Base-by-base conservation (phyloP, 345 rosid species). In the Populus euphratica region DNA sequence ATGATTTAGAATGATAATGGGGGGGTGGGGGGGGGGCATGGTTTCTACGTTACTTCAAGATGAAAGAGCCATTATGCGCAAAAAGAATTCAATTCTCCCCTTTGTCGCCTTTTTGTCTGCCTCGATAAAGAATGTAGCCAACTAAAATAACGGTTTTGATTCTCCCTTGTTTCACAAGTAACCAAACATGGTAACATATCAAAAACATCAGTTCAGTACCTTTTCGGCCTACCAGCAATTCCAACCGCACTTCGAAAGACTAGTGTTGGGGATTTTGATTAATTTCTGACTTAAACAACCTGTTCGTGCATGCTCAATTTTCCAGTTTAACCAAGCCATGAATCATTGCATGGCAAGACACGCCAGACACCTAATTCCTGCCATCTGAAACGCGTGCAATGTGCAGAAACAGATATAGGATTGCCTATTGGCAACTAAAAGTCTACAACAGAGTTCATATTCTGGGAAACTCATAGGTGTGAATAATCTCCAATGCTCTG, bases 11-110 rank as follows among this genome's bases (percentile, higher is more conserved):
- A 43, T 35, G 49, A 73, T 39, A 67, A 54, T 56, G 77, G 75
- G 68, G 73, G 36, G 36, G 75, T 78, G 77, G 81, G 66, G 77
- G 75, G 68, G 73, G 36, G 36, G 75, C 80, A 79, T 83, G 66
- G 74, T 70, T 74, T 79, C 81, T 23, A 83, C 83, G 86, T 74
- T 77, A 66, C 83, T 81, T 81, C 69, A 68, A 76, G n/a, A 56
- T 54, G 67, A 80, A 78, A 80, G 59, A 36, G 39, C 27, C 35
- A 69, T 36, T 62, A 25, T 59, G 65, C 14, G 56, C 35, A 47
- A 35, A 47, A 6, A 13, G 50, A 77, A 63, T 17, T 29, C 31
- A 23, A 68, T 14, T 14, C 73, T 27, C 33, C 35, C 35, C 35
- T 68, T 69, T 31, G 6, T 61, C 8, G 6, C 35, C 71, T 36